Base-by-base conservation (phyloP, 2,329 filamentous ascomycete species). In the Colletotrichum spaethianum region DNA sequence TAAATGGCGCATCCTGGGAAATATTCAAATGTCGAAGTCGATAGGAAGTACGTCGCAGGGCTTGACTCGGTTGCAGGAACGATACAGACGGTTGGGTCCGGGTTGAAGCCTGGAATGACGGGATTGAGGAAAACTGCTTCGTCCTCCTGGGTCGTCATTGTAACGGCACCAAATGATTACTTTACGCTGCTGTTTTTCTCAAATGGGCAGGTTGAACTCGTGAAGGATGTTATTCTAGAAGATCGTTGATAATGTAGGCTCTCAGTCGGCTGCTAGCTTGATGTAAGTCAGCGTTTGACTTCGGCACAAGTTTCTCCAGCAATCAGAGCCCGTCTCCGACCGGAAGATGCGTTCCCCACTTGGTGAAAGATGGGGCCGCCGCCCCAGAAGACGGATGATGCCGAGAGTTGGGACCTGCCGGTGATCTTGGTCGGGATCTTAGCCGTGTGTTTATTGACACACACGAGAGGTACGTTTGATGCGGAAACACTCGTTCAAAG, bases 1-100 rank as follows among this genome's bases (percentile, higher is more conserved):
- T 91, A 90, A 68, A 92, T 88, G 18, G 89, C 87, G n/a, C 86
- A 86, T 4, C 88, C 89, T 0, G 89, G 90, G 72, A 89, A 91
- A 77, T 86, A 89, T 77, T 92, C 89, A 69, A 92, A 92, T 0
- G 88, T 89, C 0, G 89, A 91, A 4, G 88, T 91, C 46, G 86
- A 87, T 36, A 92, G 84, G 77, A 88, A 92, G 77, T 87, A 92
- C 1, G 76, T 79, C 8, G 79, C 75, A 2, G 79, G 79, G 2
- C 75, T 67, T 5, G 75, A 72, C 3, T 74, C 75, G 0, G 78
- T 78, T 20, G 80, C 79, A 11, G 78, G 80, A 8, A 82, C 80
- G 4, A 82, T 78, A 56, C 82, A 83, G 20, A 83, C 74, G 0
- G 89, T 90, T 0, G 90, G 90, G 74, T 92, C 90, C 7, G 90